Percentiles rank a stretch among this genome's conserved stretches.
Evolutionary conservation across 2,329 filamentous ascomycete species (phyloP).

Genomic region (Alternaria novae-zelandiae): DNA sequence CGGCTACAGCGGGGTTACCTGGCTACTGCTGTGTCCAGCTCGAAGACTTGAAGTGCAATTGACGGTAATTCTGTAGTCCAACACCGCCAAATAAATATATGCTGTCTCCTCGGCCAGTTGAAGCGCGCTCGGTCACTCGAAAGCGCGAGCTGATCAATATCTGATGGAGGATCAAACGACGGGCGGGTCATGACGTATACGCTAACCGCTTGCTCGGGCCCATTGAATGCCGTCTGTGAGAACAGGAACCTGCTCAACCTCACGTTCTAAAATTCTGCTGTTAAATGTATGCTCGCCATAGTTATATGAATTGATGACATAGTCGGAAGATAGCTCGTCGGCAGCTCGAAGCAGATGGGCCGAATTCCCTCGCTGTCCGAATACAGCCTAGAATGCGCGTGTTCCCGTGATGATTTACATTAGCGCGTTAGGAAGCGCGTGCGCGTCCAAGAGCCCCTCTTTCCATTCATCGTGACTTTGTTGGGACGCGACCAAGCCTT

Average conservation of each 20-base stretch:
- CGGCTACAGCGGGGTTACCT: neutral
- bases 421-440: conserved; percentile 29
- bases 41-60: neutral
- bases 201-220: neutral
- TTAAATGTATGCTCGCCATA: neutral
- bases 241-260: neutral
- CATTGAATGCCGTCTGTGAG: neutral
- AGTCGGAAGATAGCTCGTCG: neutral
- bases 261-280: neutral
- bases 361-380: neutral
- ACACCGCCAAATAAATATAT: neutral
- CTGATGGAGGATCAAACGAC: neutral
- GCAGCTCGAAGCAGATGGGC: neutral
- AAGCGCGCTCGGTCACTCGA: neutral
- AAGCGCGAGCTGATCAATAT: conserved; percentile 1
- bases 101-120: neutral
- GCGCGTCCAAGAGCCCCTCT: conserved; percentile 1
- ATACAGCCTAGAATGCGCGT: neutral
- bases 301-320: neutral
- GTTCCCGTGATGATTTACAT: conserved; percentile 35
- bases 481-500: neutral
- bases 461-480: neutral
- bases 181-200: conserved; percentile 8
- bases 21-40: neutral
- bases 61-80: neutral